Evolutionary conservation across 176 grass and related monocot species (phyloP).

Genomic region (Tillandsia fasciculata): DNA sequence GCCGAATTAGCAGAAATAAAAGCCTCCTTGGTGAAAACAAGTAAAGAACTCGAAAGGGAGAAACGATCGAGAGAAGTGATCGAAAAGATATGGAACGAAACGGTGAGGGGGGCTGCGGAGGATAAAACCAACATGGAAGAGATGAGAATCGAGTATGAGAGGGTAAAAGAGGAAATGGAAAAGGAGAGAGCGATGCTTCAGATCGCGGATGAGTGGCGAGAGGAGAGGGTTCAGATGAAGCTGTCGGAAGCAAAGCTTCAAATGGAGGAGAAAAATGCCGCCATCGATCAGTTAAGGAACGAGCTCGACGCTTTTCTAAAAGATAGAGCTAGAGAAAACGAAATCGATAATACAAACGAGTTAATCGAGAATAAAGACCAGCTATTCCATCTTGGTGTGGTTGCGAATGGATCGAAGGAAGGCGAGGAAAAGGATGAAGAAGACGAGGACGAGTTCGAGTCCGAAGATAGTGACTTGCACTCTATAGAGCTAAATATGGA

Average conservation of each 20-base stretch:
- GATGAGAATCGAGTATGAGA: conserved; percentile 34
- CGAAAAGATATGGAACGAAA: conserved; percentile 53
- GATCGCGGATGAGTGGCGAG: conserved; percentile 67
- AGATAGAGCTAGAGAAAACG: background rate
- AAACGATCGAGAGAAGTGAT: conserved; percentile 38
- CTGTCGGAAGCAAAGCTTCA: conserved; percentile 64
- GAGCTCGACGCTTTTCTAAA: conserved; percentile 56
- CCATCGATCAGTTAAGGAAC: conserved; percentile 45
- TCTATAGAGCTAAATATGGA: conserved; percentile 79
- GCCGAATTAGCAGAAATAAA: conserved; percentile 34
- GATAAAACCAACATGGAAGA: conserved; percentile 47
- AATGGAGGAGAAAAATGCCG: conserved; percentile 85
- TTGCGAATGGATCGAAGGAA: background rate
- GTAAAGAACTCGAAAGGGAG: conserved; percentile 54
- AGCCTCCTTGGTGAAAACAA: conserved; percentile 23
- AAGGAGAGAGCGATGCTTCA: conserved; percentile 69
- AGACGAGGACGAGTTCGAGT: conserved; percentile 4
- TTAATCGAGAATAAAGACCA: conserved; percentile 14
- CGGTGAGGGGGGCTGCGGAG: conserved; percentile 33
- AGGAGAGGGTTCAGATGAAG: conserved; percentile 87
- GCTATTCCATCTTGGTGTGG: conserved; percentile 12
- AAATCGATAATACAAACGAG: conserved; percentile 17
- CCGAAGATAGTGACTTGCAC: conserved; percentile 70
- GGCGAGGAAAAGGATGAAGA: conserved; percentile 16
- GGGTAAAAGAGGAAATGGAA: conserved; percentile 49